A percentile compares a stretch with the other conserved stretches of the same genome.
Evolutionary conservation across 208 protist species (phyloP).

Genomic region (Novymonas esmeraldas): DNA sequence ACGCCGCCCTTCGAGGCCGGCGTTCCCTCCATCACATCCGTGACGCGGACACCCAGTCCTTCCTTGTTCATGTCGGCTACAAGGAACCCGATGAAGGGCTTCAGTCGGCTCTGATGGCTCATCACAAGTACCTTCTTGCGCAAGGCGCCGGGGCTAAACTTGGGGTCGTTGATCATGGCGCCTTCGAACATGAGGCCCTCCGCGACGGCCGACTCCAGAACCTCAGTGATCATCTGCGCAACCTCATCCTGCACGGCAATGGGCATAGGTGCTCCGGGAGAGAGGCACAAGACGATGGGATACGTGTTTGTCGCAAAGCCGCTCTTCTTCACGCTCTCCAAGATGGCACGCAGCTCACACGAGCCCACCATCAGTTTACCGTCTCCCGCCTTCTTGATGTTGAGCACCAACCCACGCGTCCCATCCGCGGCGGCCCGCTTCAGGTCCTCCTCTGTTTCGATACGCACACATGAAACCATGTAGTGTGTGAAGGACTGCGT

Average conservation of each 20-base stretch:
- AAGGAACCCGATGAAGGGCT: conserved; percentile 86
- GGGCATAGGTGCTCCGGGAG: conserved; percentile 43
- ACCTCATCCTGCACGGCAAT: conserved; percentile 61
- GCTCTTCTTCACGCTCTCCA: conserved; percentile 72
- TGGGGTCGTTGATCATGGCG: conserved; percentile 85
- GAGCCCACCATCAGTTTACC: conserved; percentile 62
- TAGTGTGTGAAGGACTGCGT: conserved; percentile 89
- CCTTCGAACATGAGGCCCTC: conserved; percentile 91
- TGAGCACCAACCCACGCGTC: conserved; percentile 57
- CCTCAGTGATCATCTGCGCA: conserved; percentile 56
- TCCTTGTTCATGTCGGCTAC: conserved; percentile 91
- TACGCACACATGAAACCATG: conserved; percentile 56
- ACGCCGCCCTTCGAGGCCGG: conserved; percentile 84
- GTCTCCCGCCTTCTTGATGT: conserved; percentile 44
- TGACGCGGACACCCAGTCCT: conserved; percentile 86
- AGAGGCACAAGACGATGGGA: conserved; percentile 83
- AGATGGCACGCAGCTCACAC: conserved; percentile 58
- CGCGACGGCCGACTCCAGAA: conserved; percentile 60
- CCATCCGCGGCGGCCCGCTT: conserved; percentile 46
- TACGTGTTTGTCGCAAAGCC: conserved; percentile 79
- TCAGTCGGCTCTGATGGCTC: conserved; percentile 66
- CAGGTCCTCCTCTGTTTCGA: conserved; percentile 73
- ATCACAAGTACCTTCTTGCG: conserved; percentile 85
- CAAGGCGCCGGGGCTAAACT: conserved; percentile 86
- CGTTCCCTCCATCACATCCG: conserved; percentile 78